These are phyloP conservation scores for Discostella stelligeroides DNA, from an alignment of 108 stramenopile species.

Conservation along the genomic window DNA sequence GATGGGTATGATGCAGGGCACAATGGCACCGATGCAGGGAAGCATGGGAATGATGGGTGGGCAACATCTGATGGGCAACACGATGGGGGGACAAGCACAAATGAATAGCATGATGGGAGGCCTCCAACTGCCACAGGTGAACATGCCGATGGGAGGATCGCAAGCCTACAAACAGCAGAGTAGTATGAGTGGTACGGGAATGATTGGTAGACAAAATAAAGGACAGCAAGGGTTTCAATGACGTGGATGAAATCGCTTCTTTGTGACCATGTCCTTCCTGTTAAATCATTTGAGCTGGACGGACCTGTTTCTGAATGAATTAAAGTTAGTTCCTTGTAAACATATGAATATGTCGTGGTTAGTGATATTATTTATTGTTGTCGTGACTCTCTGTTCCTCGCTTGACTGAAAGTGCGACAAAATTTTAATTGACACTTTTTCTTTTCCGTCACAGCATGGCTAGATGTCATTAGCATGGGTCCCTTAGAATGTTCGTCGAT, in stretches of 20 bases:
- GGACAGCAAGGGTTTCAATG: too few relatives aligned
- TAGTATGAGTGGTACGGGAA: constrained; percentile 6
- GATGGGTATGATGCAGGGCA: constrained; percentile 27
- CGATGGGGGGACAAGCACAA: constrained; percentile 17
- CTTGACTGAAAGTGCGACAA: background rate
- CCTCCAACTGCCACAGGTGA: constrained; percentile 4
- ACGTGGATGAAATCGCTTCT: too few relatives aligned
- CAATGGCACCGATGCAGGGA: constrained; percentile 19
- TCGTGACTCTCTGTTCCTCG: background rate
- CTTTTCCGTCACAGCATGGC: background rate
- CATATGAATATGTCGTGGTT: too few relatives aligned
- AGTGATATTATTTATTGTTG: too few relatives aligned
- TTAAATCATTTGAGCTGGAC: too few relatives aligned
- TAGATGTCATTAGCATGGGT: constrained; percentile 5
- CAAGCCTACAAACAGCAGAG: background rate
- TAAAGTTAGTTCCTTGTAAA: too few relatives aligned
- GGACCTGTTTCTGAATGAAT: too few relatives aligned
- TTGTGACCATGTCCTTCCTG: too few relatives aligned
- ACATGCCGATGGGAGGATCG: constrained; percentile 9
- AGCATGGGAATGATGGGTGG: constrained; percentile 39
- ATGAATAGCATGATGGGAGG: constrained; percentile 39
- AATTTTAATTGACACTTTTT: background rate
- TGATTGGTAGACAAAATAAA: too few relatives aligned
- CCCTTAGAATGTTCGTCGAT: constrained; percentile 30
- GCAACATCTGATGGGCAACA: constrained; percentile 22